Percentiles rank a stretch among this genome's conserved stretches.
These are phyloP conservation scores for Pythium monospermum DNA, from an alignment of 352 stramenopile species.

Conservation along the genomic window DNA sequence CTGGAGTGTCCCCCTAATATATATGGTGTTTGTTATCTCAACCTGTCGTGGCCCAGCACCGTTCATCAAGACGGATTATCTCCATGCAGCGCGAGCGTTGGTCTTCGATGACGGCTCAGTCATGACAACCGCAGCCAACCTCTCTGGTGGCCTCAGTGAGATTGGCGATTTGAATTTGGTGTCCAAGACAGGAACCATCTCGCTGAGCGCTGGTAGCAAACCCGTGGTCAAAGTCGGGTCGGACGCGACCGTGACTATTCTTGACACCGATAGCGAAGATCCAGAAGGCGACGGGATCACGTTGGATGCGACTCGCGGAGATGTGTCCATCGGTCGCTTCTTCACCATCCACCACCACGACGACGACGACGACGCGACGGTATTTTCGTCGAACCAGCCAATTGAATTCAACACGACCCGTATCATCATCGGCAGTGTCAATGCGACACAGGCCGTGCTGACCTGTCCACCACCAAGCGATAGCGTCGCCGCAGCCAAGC, in stretches of 20 bases:
- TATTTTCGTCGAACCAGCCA: slow-evolving; percentile 30
- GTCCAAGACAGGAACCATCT: slow-evolving; percentile 54
- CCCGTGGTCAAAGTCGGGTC: slow-evolving; percentile 54
- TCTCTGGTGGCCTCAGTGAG: slow-evolving; percentile 72
- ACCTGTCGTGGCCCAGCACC: too few species aligned
- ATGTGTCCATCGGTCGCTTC: slow-evolving; percentile 32
- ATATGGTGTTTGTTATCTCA: neutral
- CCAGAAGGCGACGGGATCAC: slow-evolving; percentile 38
- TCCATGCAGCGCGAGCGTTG: slow-evolving; percentile 54
- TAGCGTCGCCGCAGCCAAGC: neutral
- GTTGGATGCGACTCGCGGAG: slow-evolving; percentile 33
- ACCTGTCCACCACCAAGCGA: slow-evolving; percentile 10
- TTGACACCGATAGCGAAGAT: slow-evolving; percentile 43
- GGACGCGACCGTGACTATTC: slow-evolving; percentile 40
- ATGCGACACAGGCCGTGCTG: slow-evolving; percentile 10
- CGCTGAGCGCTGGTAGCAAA: slow-evolving; percentile 57
- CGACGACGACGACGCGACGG: slow-evolving; percentile 39
- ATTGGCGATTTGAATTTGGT: slow-evolving; percentile 72
- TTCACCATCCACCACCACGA: slow-evolving; percentile 42
- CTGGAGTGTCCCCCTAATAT: neutral
- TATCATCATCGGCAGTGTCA: slow-evolving; percentile 19
- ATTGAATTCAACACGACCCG: slow-evolving; percentile 46
- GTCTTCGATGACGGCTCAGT: slow-evolving; percentile 71
- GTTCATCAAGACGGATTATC: slow-evolving; percentile 55
- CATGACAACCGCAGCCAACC: slow-evolving; percentile 78